These are phyloP conservation scores for Colletotrichum karsti DNA, from an alignment of 2,329 filamentous ascomycete genomes.

Conservation along the genomic window DNA sequence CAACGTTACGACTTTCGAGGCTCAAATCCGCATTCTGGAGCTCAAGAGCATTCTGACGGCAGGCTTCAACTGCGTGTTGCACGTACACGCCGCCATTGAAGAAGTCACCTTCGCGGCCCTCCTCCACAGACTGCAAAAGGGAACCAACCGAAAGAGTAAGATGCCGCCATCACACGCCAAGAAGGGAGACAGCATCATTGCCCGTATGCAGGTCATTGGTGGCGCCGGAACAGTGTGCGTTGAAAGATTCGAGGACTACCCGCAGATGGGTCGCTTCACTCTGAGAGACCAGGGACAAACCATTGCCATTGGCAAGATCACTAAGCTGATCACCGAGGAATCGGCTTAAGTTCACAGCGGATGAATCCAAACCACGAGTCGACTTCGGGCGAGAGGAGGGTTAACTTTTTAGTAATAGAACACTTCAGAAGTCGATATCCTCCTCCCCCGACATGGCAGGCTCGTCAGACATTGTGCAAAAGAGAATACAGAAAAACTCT, in stretches of 20 bases:
- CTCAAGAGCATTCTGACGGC: slow-evolving; percentile 93
- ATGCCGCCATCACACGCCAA: slow-evolving; percentile 90
- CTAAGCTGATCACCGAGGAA: slow-evolving; percentile 73
- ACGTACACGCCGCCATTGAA: slow-evolving; percentile 97
- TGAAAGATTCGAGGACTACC: slow-evolving; percentile 94
- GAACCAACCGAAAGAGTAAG: slow-evolving; percentile 93
- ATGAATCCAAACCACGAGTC: background rate
- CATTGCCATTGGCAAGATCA: slow-evolving; percentile 99
- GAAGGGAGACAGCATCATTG: slow-evolving; percentile 85
- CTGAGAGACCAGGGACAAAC: slow-evolving; percentile 96
- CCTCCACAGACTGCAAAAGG: slow-evolving; percentile 94
- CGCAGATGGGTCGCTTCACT: slow-evolving; percentile 91
- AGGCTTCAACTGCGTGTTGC: slow-evolving; percentile 97
- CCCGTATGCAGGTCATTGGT: slow-evolving; percentile 86
- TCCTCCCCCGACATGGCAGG: background rate
- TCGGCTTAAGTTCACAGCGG: slow-evolving; percentile 33
- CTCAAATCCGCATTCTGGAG: slow-evolving; percentile 94
- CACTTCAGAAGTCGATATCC: too few species aligned
- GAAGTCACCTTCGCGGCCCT: slow-evolving; percentile 92
- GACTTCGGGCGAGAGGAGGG: background rate
- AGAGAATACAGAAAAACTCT: background rate
- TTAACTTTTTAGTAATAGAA: background rate
- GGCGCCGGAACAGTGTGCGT: slow-evolving; percentile 89
- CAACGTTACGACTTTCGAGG: slow-evolving; percentile 89
- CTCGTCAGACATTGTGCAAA: background rate